phyloP scores from a whole-genome alignment of 768 basidiomycete species.

The Boletus patriciae region DNA sequence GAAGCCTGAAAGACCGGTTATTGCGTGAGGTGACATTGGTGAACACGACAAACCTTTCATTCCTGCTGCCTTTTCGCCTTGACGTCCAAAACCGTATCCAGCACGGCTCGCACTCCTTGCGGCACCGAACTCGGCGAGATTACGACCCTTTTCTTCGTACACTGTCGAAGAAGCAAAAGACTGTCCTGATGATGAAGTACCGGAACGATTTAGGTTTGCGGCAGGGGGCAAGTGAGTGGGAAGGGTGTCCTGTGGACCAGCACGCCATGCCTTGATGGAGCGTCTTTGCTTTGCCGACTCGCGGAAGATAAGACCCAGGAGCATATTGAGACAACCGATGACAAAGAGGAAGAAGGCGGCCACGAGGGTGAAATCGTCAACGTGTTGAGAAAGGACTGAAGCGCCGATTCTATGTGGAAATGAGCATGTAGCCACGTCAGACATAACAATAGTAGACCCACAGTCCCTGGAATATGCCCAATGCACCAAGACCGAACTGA shows the following conservation, averaged over 20 bases:
- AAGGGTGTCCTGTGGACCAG: slow-evolving; percentile 49
- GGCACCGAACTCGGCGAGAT: slow-evolving; percentile 23
- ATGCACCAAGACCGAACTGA: slow-evolving; percentile 80
- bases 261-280: slow-evolving; percentile 64
- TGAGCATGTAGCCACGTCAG: slow-evolving; percentile 5
- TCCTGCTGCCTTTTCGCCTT: slow-evolving; percentile 72
- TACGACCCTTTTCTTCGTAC: slow-evolving; percentile 30
- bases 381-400: slow-evolving; percentile 72
- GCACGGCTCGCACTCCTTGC: slow-evolving; percentile 36
- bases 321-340: slow-evolving; percentile 84
- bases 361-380: slow-evolving; percentile 86
- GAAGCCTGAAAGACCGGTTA: slow-evolving; percentile 40
- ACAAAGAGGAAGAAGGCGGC: slow-evolving; percentile 91
- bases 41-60: slow-evolving; percentile 45
- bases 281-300: slow-evolving; percentile 59
- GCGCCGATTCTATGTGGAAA: slow-evolving; percentile 55
- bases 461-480: slow-evolving; percentile 88
- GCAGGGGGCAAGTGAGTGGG: slow-evolving; percentile 41
- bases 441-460: slow-evolving; percentile 37
- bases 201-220: slow-evolving; percentile 26
- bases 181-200: slow-evolving; percentile 23
- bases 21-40: neutral
- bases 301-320: slow-evolving; percentile 73
- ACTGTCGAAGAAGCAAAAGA: slow-evolving; percentile 29
- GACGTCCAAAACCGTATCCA: slow-evolving; percentile 77